These are phyloP conservation scores for Xylariaceae sp. DNA, from an alignment of 2,329 filamentous ascomycete genomes.

Conservation along the genomic window DNA sequence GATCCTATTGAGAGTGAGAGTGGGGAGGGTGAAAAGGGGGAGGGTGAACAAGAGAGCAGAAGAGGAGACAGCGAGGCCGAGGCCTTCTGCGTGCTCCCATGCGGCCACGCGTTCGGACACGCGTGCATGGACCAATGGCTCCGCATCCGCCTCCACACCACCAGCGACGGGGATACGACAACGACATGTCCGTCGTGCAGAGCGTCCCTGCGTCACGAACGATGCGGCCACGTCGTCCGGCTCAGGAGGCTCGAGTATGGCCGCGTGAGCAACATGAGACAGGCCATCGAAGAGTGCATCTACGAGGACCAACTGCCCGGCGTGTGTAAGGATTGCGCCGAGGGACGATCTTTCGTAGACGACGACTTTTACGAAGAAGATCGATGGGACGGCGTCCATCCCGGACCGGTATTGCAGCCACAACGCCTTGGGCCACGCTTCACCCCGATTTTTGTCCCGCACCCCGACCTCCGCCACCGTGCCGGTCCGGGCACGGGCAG, in stretches of 20 bases:
- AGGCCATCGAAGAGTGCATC: not conserved
- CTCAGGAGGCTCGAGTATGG: not conserved
- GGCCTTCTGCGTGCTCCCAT: not conserved
- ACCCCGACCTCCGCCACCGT: too few species aligned
- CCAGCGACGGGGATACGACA: too few species aligned
- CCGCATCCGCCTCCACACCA: too few species aligned
- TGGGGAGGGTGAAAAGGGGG: too few species aligned
- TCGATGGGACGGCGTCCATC: not conserved
- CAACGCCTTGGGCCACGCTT: too few species aligned
- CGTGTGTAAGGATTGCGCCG: not conserved
- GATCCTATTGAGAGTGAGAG: too few species aligned
- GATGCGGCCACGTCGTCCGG: not conserved
- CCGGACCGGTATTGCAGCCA: too few species aligned
- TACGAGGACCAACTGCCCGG: not conserved
- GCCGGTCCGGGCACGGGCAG: not conserved
- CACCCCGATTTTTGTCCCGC: too few species aligned
- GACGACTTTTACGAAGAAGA: too few species aligned
- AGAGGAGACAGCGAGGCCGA: too few species aligned
- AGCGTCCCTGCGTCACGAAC: not conserved
- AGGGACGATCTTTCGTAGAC: too few species aligned
- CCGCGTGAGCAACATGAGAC: not conserved
- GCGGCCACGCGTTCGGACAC: not conserved
- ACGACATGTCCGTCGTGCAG: conserved; percentile 5
- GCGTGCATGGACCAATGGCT: not conserved
- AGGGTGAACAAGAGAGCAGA: too few species aligned